A percentile compares a stretch with the other conserved stretches of the same genome.
Conservation (phyloP, 202 grass and related monocot genomes). For the Digitaria exilis region DNA sequence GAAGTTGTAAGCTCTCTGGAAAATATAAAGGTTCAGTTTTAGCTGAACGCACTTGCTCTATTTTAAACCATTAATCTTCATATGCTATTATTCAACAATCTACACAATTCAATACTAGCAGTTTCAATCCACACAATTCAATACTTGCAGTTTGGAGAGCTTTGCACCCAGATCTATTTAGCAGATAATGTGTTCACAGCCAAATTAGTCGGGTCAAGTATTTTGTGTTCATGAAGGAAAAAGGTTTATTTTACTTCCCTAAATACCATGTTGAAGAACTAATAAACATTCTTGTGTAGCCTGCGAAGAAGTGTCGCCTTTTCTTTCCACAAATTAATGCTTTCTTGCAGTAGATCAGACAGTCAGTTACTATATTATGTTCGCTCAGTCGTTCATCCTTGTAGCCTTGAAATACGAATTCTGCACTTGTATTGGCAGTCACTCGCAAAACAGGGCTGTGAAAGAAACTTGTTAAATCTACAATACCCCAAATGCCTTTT, state of each 20-base stretch:
- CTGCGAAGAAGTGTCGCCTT: not conserved
- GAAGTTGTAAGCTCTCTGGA: constrained; percentile 21
- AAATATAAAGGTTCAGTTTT: constrained; percentile 9
- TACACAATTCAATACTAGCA: not conserved
- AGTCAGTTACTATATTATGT: not conserved
- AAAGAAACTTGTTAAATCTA: not conserved
- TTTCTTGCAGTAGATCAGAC: not conserved
- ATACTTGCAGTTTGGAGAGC: not conserved
- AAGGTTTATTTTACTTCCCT: not conserved
- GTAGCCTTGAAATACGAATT: not conserved
- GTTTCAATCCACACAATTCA: no score
- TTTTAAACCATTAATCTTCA: constrained; percentile 5
- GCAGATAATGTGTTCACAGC: not conserved
- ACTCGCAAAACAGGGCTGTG: not conserved
- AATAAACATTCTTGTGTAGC: not conserved
- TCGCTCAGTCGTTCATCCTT: not conserved
- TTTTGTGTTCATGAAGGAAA: not conserved
- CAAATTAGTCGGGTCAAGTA: not conserved
- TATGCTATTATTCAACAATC: constrained; percentile 21
- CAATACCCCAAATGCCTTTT: not conserved
- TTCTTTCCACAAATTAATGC: not conserved
- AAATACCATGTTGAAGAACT: no score
- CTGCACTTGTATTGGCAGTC: not conserved
- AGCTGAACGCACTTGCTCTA: constrained; percentile 3
- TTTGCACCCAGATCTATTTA: not conserved